phyloP scores from a whole-genome alignment of 2,329 filamentous ascomycete species.

The Hirsutella minnesotensis region DNA sequence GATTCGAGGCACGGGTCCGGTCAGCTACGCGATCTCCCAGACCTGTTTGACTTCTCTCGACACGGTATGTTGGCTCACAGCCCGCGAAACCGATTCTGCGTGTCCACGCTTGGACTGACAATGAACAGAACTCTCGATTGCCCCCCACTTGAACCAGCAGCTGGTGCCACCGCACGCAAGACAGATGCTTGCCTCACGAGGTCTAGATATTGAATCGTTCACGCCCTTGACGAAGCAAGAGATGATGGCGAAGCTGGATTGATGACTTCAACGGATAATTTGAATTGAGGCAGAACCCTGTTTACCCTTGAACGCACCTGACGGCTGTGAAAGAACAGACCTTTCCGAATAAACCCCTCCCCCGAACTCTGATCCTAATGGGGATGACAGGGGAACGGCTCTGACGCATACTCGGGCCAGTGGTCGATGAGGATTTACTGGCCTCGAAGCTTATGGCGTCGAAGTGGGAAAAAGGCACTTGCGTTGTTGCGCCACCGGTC shows the following conservation, averaged over 20 bases:
- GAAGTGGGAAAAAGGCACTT: conserved; percentile 3
- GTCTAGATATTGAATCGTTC: conserved; percentile 89
- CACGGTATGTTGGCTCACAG: conserved; percentile 58
- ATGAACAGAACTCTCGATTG: conserved; percentile 84
- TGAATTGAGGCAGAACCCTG: conserved; percentile 19
- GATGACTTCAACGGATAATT: conserved; percentile 29
- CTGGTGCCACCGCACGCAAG: conserved; percentile 78
- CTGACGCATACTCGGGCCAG: conserved; percentile 14
- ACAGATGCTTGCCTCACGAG: conserved; percentile 59
- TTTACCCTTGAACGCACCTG: conserved; percentile 17
- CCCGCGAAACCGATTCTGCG: not conserved
- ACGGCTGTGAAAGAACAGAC: conserved; percentile 13
- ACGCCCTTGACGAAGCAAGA: conserved; percentile 84
- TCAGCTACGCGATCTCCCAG: conserved; percentile 68
- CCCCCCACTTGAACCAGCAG: conserved; percentile 73
- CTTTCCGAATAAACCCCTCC: not conserved
- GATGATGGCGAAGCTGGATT: conserved; percentile 97
- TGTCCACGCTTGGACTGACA: conserved; percentile 1
- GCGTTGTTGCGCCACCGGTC: conserved; percentile 5
- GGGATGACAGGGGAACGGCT: conserved; percentile 9
- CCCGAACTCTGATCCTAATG: not conserved
- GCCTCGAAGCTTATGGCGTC: conserved; percentile 14
- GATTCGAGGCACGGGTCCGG: conserved; percentile 86
- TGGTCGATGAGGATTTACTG: conserved; percentile 15
- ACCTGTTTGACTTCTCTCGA: conserved; percentile 83